Evolutionary conservation across 2,329 filamentous ascomycete genomes (phyloP), one percentile per base, ranked within the genome.

Genomic region (Trichoderma sp.): DNA sequence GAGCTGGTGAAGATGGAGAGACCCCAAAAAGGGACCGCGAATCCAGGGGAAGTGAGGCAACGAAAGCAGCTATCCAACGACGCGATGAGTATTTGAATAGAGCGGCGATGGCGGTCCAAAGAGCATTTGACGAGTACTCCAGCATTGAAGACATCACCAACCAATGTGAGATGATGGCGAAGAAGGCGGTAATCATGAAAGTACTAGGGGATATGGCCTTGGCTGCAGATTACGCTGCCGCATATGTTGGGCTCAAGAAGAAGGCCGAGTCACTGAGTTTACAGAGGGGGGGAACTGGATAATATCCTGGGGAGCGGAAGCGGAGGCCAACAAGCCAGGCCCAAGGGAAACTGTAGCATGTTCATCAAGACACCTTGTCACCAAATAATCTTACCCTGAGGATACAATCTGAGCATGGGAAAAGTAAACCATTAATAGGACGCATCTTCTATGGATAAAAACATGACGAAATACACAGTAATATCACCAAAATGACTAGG

Each of bases 91-190:
- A 87, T 74, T 79, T 93, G 76, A 86, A 85, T 8, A 84, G 85
- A 68, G 91, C 90, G 0, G 78, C 89, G 68, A 85, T 85, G 47
- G 88, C 90, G 34, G 85, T 93, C 62, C 88, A 92, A 70, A 87
- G 84, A 73, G 88, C 91, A 0, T 89, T 90, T 75, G 83, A 84
- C 36, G 87, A 90, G 73, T 97, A 88, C 78, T 88, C 89, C 55
- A 86, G 84, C 61, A 84, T 93, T 15, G 90, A 93, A 78, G 92
- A 82, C 23, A 82, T 90, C 15, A 82, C 84, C n/a, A 90, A 89
- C 68, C 91, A 93, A 81, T 91, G 93, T 77, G 92, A 94, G 80
- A 90, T 93, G 84, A 87, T 95, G 82, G 91, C 92, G 23, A 96
- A 96, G 84, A 95, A 93, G 81, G 91, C 92, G 4, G 90, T 90